Conservation (phyloP, 2,329 filamentous ascomycete genomes). For the Xylaria sp. region DNA sequence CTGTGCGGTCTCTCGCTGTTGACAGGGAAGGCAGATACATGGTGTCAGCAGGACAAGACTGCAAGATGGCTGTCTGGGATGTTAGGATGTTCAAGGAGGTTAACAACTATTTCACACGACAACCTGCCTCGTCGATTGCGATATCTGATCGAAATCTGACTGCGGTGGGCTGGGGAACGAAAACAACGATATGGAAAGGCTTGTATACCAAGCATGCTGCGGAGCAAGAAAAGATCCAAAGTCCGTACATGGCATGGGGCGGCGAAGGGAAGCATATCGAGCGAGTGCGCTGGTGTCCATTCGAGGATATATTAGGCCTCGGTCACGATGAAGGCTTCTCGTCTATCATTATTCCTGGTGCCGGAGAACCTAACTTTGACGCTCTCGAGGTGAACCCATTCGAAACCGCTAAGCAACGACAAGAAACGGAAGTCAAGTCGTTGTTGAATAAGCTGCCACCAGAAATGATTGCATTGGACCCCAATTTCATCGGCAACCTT, state of each 20-base stretch:
- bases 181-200: conserved; percentile 87
- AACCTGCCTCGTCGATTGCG: conserved; percentile 79
- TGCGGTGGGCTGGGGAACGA: conserved; percentile 88
- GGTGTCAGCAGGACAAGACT: conserved; percentile 87
- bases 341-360: conserved; percentile 86
- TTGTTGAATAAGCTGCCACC: conserved; percentile 93
- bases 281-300: conserved; percentile 88
- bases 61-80: conserved; percentile 65
- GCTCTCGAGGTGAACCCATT: conserved; percentile 93
- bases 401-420: conserved; percentile 89
- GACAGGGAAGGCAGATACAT: conserved; percentile 93
- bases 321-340: conserved; percentile 85
- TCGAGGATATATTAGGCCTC: conserved; percentile 88
- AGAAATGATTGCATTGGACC: conserved; percentile 95
- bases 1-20: conserved; percentile 81
- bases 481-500: conserved; percentile 86
- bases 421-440: conserved; percentile 86
- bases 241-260: conserved; percentile 92
- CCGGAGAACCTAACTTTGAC: conserved; percentile 97
- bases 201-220: conserved; percentile 74
- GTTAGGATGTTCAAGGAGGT: conserved; percentile 93
- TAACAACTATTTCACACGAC: conserved; percentile 81
- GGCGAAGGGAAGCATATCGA: conserved; percentile 82
- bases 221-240: conserved; percentile 78
- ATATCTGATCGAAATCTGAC: conserved; percentile 90